Evolutionary conservation across 768 basidiomycete genomes (phyloP), one percentile per base, ranked within the genome.

Genomic region (Albatrellus ellisii): DNA sequence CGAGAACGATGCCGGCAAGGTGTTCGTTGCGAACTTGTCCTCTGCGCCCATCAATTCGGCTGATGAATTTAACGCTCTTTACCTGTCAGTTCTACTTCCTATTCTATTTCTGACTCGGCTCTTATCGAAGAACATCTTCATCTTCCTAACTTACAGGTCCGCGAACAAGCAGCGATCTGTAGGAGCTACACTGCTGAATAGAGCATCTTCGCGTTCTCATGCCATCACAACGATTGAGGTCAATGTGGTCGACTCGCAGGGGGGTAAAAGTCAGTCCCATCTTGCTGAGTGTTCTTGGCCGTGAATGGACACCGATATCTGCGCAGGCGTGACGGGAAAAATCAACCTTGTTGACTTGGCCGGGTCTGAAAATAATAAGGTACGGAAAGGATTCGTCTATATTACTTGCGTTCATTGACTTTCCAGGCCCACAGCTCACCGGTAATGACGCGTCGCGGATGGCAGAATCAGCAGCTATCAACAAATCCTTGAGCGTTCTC

Each of bases 341-440:
- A 79, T 90, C 42, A 86, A 86, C 49, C 71, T 91, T 7, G 85
- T 90, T 9, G 89, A 92, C 61, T 70, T 92, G 21, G 89, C 89
- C 14, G 89, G 89, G 21, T 88, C 84, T 0, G 89, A 92, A 62
- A 90, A 90, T 54, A 91, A 90, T 58, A 91, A 86, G 61, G 77
- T 77, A 27, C 14, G 57, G 48, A n/a, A 11, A 31, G 3, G 11
- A 29, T 20, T 10, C 6, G 2, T n/a, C 18, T 25, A n/a, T 8
- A n/a, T 26, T 27, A 4, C 14, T 15, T 7, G 31, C n/a, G 20
- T n/a, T 36, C 20, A 36, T 42, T 18, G 25, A 29, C 41, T 10
- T 26, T 9, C 9, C 21, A 36, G 21, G 15, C 26, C 11, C 5
- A 12, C 48, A 78, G 68, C 67, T 83, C 21, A 90, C 90, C 4